Evolutionary conservation across 495 filamentous ascomycete genomes (phyloP), one percentile per base, ranked within the genome.

Genomic region (Bombardia bombarda): DNA sequence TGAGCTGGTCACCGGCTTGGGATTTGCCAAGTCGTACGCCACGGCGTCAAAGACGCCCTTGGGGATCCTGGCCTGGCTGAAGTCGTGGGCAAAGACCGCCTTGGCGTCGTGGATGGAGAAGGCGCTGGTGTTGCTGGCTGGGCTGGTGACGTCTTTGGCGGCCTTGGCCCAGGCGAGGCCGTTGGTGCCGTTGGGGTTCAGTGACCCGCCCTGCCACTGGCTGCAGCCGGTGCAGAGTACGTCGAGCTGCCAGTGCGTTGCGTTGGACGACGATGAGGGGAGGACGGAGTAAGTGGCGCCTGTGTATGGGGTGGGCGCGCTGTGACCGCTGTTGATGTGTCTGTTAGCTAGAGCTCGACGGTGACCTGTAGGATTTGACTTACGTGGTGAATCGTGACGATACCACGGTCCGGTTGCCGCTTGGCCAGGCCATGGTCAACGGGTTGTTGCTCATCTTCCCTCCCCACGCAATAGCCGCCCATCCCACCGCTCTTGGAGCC

Each of bases 371-470:
- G n/a, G n/a, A n/a, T n/a, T n/a, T n/a, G 1, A 55, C 63, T 51
- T 53, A 76, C 72, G 52, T 57, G 30, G 67, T 65, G 46, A 60
- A 73, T 7, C 72, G 60, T 25, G 70, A 71, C 14, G 67, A 66
- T 3, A 67, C 53, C 2, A 69, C 43, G 0, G 61, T 60, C 3
- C 16, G 50, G 13, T 69, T 54, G 0, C 67, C 67, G 19, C 45
- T 53, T 7, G 56, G 43, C 67, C 69, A 76, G 0, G 43, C 65
- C 1, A 76, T 52, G 1, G 66, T 65, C 30, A 76, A 57, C 9
- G 72, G 72, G 46, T 74, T 73, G 28, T 58, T 58, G 10, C 58
- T 48, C 72, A 76, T 76, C 40, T 58, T 66, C 7, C 72, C 72
- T 17, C 66, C 72, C 70, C 67, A 74, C 2, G 64, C 65, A 13